Base-by-base conservation (phyloP, 2,329 filamentous ascomycete species). In the Aspergillus spinulosporus region DNA sequence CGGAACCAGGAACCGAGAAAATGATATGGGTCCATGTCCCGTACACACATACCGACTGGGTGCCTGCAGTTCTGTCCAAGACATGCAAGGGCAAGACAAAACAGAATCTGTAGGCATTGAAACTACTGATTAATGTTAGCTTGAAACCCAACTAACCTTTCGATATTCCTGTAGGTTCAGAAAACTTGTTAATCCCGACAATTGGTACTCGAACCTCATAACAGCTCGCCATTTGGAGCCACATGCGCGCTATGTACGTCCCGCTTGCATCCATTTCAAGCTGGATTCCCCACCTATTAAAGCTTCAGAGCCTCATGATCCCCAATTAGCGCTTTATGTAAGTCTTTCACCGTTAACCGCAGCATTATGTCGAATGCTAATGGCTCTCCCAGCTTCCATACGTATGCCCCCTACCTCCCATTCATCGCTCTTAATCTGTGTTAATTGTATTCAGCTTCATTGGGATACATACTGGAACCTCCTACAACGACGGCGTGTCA, bases 391-490 rank as follows among this genome's bases (percentile, higher is more conserved):
- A 71, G 69, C 54, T 64, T 9, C 68, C 69, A 14, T 71, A 70
- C 45, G 69, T 71, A 57, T 54, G 68, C 61, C 4, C n/a, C 0
- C 5, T 2, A 14, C 1, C 2, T 36, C 1, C 12, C 3, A 3
- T 5, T 1, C 21, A 21, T 21, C 1, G 4, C 1, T 3, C 3
- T 14, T 5, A 15, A 9, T 5, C 9, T 31, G 12, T 34, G 12
- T 28, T 53, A 5, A 15, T 5, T 5, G 12, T 21, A 32, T 6
- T 0, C 28, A 87, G 62, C 78, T 88, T 0, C 84, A 88, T 59
- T 88, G 85, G 65, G 85, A 88, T 62, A 85, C 82, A 0, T 88
- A 87, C 64, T 76, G 78, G 54, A 80, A 80, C 46, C 73, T 87
- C 1, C 74, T 86, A 7, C 76, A 78, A 37, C 79, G 85, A 1